Base-by-base conservation (phyloP, 1,139 yeast genomes). In the Yamadazyma aaseri region DNA sequence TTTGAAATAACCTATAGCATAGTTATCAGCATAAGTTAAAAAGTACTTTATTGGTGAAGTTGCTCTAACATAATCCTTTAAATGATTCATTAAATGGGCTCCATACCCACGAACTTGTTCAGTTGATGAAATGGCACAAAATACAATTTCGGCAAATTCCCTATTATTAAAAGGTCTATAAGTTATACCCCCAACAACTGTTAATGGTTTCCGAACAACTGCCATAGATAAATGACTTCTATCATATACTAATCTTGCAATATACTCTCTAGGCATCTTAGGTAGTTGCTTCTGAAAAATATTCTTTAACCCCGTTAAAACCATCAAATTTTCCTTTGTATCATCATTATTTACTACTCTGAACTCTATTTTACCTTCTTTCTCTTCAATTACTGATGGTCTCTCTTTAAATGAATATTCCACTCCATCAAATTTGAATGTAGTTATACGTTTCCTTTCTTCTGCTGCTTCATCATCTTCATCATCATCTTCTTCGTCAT, bases 51-150 rank as follows among this genome's bases (percentile, higher is more conserved):
- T 81, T 11, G 85, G 86, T 3, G 95, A 79, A 0, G 97, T 89
- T 16, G 92, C 85, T 47, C 90, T 72, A 28, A 92, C 97, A 55
- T 92, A 92, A 58, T 92, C 98, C 55, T 92, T 92, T 46, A 92
- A 66, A 63, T 92, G 99, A 60, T 94, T 92, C 99, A 92, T 92
- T 53, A 92, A 61, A 60, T 94, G 98, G 0, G 98, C 98, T 58
- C 99, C 99, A 54, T 92, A 94, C 24, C 98, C 99, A 44, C 96
- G 68, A 17, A 94, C 98, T 64, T 92, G 99, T 56, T 92, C 98
- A 0, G 97, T 87, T 3, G 97, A 87, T 26, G 95, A 84, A 38
- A 92, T 92, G 17, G 99, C 99, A 73, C 97, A 92, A 53, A 92
- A 92, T 16, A 94, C 99, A 64, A 92, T 92, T 60, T 92, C 99